Evolutionary conservation across 257 asterid species (phyloP).

Genomic region (Ophiorrhiza pumila): DNA sequence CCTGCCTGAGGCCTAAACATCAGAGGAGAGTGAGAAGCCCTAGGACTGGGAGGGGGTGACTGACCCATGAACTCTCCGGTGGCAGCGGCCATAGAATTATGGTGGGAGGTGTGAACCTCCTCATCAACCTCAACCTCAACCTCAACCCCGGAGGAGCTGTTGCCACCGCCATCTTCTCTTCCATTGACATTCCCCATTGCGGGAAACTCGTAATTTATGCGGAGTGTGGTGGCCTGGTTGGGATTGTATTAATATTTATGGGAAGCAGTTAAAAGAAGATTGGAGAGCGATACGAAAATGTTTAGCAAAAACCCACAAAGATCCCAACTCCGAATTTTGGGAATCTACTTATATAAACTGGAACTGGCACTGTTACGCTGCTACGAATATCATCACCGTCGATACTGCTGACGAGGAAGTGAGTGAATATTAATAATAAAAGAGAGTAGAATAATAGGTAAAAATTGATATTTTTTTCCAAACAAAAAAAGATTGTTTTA

Average conservation of each 20-base stretch:
- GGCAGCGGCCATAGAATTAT: conserved; percentile 30
- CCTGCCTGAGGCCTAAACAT: conserved; percentile 90
- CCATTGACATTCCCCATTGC: conserved; percentile 97
- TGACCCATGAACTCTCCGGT: conserved; percentile 61
- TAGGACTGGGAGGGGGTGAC: conserved; percentile 89
- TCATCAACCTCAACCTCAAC: conserved; percentile 33
- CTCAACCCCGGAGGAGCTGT: conserved; percentile 47
- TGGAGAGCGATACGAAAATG: too few species aligned
- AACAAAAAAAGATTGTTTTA: too few species aligned
- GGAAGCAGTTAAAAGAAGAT: too few species aligned
- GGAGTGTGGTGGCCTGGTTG: too few species aligned
- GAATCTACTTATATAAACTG: too few species aligned
- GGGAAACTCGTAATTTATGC: too few species aligned
- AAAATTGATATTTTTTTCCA: too few species aligned
- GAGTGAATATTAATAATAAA: conserved; percentile 6
- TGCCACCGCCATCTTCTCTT: conserved; percentile 62
- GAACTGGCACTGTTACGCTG: too few species aligned
- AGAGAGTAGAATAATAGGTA: conserved; percentile 4
- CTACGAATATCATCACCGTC: conserved; percentile 15
- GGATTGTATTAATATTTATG: too few species aligned
- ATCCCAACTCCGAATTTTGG: too few species aligned
- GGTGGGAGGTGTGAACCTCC: too few species aligned
- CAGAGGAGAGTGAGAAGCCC: conserved; percentile 82
- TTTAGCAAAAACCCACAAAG: conserved; percentile 15
- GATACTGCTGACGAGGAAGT: conserved; percentile 1